These are phyloP conservation scores for Anthracocystis setariae DNA, from an alignment of 1,284 basidiomycete species.

Conservation along the genomic window DNA sequence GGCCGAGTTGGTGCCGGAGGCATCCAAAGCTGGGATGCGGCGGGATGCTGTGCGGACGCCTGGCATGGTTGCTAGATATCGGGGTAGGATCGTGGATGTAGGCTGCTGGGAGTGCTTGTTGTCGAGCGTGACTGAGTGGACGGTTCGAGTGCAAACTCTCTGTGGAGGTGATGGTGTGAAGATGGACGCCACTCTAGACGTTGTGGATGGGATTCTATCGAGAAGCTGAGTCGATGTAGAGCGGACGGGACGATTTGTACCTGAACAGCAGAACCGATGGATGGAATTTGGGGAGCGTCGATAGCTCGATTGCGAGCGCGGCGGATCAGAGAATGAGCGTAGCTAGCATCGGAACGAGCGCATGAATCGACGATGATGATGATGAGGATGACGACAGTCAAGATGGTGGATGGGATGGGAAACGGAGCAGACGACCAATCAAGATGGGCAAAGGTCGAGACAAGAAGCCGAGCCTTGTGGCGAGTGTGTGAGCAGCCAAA, in stretches of 20 bases:
- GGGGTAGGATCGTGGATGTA: not conserved
- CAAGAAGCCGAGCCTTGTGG: not conserved
- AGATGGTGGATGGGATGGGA: not conserved
- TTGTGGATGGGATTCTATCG: too few species aligned
- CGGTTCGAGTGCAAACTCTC: too few species aligned
- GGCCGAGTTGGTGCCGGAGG: conserved; percentile 16
- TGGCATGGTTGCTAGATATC: conserved; percentile 23
- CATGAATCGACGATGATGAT: not conserved
- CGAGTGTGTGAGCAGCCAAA: too few species aligned
- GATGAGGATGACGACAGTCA: not conserved
- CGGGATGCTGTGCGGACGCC: conserved; percentile 29
- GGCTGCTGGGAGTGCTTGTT: not conserved
- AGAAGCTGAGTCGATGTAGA: too few species aligned
- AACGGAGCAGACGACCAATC: not conserved
- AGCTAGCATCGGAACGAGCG: not conserved
- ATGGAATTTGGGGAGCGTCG: not conserved
- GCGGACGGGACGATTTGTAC: not conserved
- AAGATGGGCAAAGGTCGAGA: not conserved
- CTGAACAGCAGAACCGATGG: not conserved
- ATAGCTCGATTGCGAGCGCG: not conserved
- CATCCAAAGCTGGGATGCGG: conserved; percentile 25
- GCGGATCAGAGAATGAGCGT: not conserved
- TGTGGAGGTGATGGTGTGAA: too few species aligned
- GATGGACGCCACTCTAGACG: too few species aligned
- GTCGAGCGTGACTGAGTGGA: not conserved